Evolutionary conservation across 2,329 filamentous ascomycete species (phyloP).

Genomic region (Colletotrichum trifolii): DNA sequence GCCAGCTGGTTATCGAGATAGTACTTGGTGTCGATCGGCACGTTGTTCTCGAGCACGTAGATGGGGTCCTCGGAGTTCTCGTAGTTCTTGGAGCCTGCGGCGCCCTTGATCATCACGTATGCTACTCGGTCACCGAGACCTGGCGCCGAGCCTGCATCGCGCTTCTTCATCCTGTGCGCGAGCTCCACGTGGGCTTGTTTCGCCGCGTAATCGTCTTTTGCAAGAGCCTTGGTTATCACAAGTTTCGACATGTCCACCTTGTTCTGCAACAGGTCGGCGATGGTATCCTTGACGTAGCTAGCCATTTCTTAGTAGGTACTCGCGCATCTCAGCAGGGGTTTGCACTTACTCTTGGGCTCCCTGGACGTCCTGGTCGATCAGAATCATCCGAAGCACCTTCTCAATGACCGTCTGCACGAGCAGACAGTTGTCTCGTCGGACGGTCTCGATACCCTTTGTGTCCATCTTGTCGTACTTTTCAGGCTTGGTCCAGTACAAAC

Average conservation of each 20-base stretch:
- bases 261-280: slow-evolving; percentile 94
- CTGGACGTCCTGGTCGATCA: slow-evolving; percentile 91
- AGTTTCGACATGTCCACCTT: slow-evolving; percentile 99
- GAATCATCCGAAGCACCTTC: slow-evolving; percentile 92
- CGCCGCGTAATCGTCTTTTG: slow-evolving; percentile 87
- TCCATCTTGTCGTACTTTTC: slow-evolving; percentile 99
- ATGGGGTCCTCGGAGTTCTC: slow-evolving; percentile 98
- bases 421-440: slow-evolving; percentile 94
- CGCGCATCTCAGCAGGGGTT: slow-evolving; percentile 27
- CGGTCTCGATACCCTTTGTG: slow-evolving; percentile 98
- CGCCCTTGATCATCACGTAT: slow-evolving; percentile 96
- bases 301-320: slow-evolving; percentile 16
- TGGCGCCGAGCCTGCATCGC: slow-evolving; percentile 93
- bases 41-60: slow-evolving; percentile 95
- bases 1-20: slow-evolving; percentile 98
- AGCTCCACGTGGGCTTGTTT: slow-evolving; percentile 98
- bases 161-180: slow-evolving; percentile 95
- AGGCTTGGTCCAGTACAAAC: slow-evolving; percentile 95
- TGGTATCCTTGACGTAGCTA: slow-evolving; percentile 96
- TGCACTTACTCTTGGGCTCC: slow-evolving; percentile 88
- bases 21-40: slow-evolving; percentile 98
- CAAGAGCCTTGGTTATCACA: slow-evolving; percentile 96
- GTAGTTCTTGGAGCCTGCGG: slow-evolving; percentile 91
- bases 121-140: slow-evolving; percentile 94
- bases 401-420: slow-evolving; percentile 98